Evolutionary conservation across 352 stramenopile genomes (phyloP).

Genomic region (Phytophthora agathidicida): DNA sequence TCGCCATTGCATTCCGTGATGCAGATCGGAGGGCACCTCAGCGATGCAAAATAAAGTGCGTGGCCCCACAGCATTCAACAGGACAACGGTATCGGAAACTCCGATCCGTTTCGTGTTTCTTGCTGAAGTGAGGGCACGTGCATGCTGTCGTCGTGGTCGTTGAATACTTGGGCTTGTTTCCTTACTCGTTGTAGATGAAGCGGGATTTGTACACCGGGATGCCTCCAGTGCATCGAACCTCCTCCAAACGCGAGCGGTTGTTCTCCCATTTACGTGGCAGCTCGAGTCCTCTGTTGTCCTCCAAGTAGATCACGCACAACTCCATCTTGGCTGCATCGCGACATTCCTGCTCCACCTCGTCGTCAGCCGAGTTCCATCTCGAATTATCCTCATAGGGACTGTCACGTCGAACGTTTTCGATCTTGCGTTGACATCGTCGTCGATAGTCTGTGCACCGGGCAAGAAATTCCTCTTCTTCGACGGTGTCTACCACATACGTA

Average conservation of each 20-base stretch:
- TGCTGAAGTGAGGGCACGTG: background rate
- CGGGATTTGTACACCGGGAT: background rate
- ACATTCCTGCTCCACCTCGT: slow-evolving; percentile 7
- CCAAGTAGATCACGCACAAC: slow-evolving; percentile 26
- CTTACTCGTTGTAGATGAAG: slow-evolving; percentile 15
- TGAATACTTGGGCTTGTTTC: background rate
- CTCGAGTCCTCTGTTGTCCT: slow-evolving; percentile 7
- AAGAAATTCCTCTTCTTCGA: slow-evolving; percentile 22
- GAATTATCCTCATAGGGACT: background rate
- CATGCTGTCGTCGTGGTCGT: background rate
- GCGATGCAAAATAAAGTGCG: background rate
- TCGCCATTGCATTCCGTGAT: slow-evolving; percentile 1
- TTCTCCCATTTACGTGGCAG: slow-evolving; percentile 29
- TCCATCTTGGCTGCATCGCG: slow-evolving; percentile 9
- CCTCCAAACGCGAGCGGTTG: slow-evolving; percentile 15
- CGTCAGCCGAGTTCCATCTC: too few relatives aligned
- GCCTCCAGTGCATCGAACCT: background rate
- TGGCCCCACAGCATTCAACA: background rate
- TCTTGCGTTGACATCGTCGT: background rate
- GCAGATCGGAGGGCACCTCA: slow-evolving; percentile 5
- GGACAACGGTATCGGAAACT: slow-evolving; percentile 1
- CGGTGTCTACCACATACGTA: slow-evolving; percentile 11
- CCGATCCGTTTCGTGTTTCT: slow-evolving; percentile 6
- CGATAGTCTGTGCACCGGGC: slow-evolving; percentile 8
- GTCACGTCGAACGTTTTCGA: background rate